A percentile compares a stretch with the other conserved stretches of the same genome.
Evolutionary conservation across 2,329 filamentous ascomycete species (phyloP).

Genomic region (Aspergillus quadricinctus): DNA sequence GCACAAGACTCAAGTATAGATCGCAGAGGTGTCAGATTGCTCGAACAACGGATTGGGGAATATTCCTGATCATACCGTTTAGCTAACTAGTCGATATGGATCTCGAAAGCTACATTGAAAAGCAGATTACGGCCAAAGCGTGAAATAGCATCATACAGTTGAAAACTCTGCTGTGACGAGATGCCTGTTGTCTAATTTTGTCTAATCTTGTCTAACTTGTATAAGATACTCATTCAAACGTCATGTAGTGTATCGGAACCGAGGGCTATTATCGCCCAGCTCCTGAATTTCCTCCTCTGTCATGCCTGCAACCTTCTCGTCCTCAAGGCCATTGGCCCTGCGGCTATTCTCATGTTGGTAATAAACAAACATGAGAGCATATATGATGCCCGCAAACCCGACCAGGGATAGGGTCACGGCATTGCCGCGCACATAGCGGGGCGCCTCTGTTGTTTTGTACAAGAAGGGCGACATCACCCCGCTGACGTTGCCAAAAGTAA

Average conservation of each 20-base stretch:
- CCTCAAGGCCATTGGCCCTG: conserved; percentile 32
- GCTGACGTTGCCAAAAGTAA: conserved; percentile 65
- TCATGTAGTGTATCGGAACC: conserved; percentile 38
- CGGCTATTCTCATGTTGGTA: conserved; percentile 47
- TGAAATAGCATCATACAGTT: neutral
- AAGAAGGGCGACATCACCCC: conserved; percentile 70
- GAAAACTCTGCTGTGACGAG: neutral
- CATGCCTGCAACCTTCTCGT: conserved; percentile 36
- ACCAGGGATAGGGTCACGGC: conserved; percentile 58
- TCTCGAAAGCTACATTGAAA: no score
- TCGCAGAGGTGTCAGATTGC: no score
- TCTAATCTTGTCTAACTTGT: neutral
- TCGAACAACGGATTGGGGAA: no score
- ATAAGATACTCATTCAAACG: neutral
- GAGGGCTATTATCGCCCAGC: conserved; percentile 40
- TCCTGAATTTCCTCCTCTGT: conserved; percentile 41
- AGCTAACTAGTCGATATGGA: no score
- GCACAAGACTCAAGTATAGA: no score
- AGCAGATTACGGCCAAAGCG: neutral
- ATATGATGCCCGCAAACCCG: conserved; percentile 51
- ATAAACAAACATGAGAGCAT: conserved; percentile 53
- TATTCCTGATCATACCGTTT: no score
- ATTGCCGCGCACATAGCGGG: conserved; percentile 59
- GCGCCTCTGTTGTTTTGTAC: conserved; percentile 45
- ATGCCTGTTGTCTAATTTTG: neutral